A percentile compares a stretch with the other conserved stretches of the same genome.
Evolutionary conservation across 2,329 filamentous ascomycete genomes (phyloP).

Genomic region (Penicillium olsonii): DNA sequence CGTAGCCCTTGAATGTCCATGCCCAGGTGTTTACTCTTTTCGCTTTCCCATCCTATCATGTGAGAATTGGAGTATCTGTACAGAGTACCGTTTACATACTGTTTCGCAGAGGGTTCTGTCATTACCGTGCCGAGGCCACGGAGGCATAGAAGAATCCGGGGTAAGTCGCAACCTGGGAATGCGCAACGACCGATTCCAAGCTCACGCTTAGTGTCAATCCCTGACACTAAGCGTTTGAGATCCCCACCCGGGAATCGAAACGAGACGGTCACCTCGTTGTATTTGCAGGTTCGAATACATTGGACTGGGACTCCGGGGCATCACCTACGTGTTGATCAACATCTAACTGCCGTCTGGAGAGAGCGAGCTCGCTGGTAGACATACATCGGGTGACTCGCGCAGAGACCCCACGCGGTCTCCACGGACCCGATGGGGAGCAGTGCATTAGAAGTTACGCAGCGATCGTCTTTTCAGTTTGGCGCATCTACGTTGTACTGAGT

Average conservation of each 20-base stretch:
- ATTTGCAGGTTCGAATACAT: too few species aligned
- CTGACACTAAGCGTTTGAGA: not conserved
- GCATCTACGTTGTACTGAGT: not conserved
- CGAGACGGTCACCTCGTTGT: not conserved
- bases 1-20: too few species aligned
- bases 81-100: too few species aligned
- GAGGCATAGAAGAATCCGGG: slow-evolving; percentile 6
- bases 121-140: slow-evolving; percentile 3
- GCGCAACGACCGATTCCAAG: not conserved
- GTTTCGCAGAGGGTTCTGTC: not conserved
- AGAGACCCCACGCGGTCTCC: slow-evolving; percentile 17
- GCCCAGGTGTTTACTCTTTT: not conserved
- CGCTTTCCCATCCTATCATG: slow-evolving; percentile 1
- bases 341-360: slow-evolving; percentile 2
- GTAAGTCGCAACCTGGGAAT: slow-evolving; percentile 1
- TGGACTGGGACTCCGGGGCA: not conserved
- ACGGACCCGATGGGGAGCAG: slow-evolving; percentile 19
- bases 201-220: slow-evolving; percentile 4
- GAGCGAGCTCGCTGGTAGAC: not conserved
- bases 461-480: slow-evolving; percentile 12
- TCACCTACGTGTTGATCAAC: not conserved
- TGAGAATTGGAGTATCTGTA: not conserved
- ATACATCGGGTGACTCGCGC: slow-evolving; percentile 12
- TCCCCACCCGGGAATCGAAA: not conserved
- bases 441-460: slow-evolving; percentile 15